Percentiles rank a stretch among this genome's conserved stretches.
Evolutionary conservation across 169 alveolate genomes (phyloP).

Genomic region (Babesia divergens): DNA sequence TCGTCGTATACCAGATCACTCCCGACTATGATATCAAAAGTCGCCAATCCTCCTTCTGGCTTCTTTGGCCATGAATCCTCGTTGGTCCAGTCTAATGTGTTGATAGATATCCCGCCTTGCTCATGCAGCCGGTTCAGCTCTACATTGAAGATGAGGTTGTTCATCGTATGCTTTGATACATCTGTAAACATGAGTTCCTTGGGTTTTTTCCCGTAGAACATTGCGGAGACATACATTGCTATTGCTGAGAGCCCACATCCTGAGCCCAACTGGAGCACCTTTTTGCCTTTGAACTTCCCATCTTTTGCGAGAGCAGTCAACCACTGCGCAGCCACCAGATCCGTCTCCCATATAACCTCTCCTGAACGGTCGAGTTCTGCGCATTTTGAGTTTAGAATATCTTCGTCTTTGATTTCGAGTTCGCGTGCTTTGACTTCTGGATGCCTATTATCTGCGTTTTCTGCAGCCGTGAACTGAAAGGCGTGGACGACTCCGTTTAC

Average conservation of each 20-base stretch:
- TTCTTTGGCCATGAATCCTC: slow-evolving; percentile 37
- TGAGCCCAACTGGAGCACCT: slow-evolving; percentile 69
- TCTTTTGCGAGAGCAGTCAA: slow-evolving; percentile 30
- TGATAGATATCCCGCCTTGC: slow-evolving; percentile 26
- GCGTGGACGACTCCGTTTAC: slow-evolving; percentile 10
- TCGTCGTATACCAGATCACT: slow-evolving; percentile 72
- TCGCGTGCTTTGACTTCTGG: slow-evolving; percentile 33
- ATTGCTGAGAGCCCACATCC: slow-evolving; percentile 71
- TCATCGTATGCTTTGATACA: slow-evolving; percentile 49
- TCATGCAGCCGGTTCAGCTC: slow-evolving; percentile 33
- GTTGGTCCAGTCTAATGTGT: slow-evolving; percentile 55
- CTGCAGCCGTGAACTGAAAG: background rate
- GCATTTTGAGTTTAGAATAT: slow-evolving; percentile 26
- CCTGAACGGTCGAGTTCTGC: slow-evolving; percentile 67
- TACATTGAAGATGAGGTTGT: slow-evolving; percentile 62
- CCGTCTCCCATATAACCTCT: slow-evolving; percentile 73
- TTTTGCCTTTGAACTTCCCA: slow-evolving; percentile 43
- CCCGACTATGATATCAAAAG: slow-evolving; percentile 65
- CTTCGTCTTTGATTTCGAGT: slow-evolving; percentile 20
- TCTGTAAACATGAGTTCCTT: slow-evolving; percentile 62
- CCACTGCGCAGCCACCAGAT: slow-evolving; percentile 66
- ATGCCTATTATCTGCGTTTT: background rate
- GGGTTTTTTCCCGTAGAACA: background rate
- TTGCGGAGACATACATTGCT: slow-evolving; percentile 46
- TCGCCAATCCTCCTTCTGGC: background rate